phyloP scores from a whole-genome alignment of 2,329 filamentous ascomycete genomes.

The Sclerotinia minor region DNA sequence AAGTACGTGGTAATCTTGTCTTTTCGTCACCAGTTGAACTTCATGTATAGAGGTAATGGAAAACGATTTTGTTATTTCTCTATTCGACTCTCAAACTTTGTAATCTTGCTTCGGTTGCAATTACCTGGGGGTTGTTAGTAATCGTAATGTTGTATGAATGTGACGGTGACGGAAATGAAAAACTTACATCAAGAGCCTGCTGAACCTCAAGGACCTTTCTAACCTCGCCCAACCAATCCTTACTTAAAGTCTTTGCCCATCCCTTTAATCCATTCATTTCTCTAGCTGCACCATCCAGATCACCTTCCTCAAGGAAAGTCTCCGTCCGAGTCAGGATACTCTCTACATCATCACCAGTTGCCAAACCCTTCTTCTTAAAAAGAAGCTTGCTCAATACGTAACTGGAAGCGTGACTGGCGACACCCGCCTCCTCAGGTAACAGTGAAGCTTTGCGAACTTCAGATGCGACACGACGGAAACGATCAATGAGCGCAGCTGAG shows the following conservation, averaged over 20 bases:
- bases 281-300: constrained; percentile 84
- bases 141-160: background rate
- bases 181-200: constrained; percentile 89
- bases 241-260: constrained; percentile 93
- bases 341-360: constrained; percentile 86
- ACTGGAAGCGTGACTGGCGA: constrained; percentile 90
- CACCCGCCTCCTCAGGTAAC: constrained; percentile 88
- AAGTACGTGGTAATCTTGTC: background rate
- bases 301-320: constrained; percentile 86
- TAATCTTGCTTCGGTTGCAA: constrained; percentile 84
- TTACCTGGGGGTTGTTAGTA: constrained; percentile 59
- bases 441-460: constrained; percentile 95
- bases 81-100: constrained; percentile 85
- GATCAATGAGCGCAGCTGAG: constrained; percentile 82
- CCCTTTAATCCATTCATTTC: constrained; percentile 93
- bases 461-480: constrained; percentile 86
- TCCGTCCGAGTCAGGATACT: constrained; percentile 89
- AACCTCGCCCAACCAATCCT: constrained; percentile 90
- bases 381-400: constrained; percentile 88
- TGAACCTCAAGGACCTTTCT: constrained; percentile 91
- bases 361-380: constrained; percentile 90
- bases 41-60: constrained; percentile 37
- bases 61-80: constrained; percentile 22
- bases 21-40: background rate
- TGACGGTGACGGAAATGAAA: constrained; percentile 16